These are phyloP conservation scores for Rossbeevera mucosa DNA, from an alignment of 768 basidiomycete species.

Conservation along the genomic window DNA sequence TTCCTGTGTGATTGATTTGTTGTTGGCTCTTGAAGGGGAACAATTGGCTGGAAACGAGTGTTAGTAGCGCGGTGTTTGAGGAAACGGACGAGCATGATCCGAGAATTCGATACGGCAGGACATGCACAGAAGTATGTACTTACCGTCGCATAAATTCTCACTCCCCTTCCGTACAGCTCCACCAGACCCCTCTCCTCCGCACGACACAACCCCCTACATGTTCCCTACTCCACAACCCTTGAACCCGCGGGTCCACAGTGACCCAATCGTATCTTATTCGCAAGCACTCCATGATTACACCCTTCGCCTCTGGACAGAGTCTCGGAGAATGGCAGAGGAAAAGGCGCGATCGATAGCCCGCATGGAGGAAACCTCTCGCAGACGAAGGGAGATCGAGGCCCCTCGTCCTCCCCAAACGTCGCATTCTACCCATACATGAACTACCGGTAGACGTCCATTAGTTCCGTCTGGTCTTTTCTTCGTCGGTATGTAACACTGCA, in stretches of 20 bases:
- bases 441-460: conserved; percentile 2
- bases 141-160: conserved; percentile 26
- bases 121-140: conserved; percentile 11
- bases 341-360: conserved; percentile 32
- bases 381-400: conserved; percentile 20
- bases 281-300: conserved; percentile 66
- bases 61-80: neutral
- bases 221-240: conserved; percentile 10
- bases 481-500: conserved; percentile 14
- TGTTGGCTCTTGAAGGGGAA: neutral
- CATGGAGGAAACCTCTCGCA: conserved; percentile 25
- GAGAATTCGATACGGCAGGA: conserved; percentile 7
- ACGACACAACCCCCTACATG: conserved; percentile 20
- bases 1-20: neutral
- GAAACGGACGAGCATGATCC: conserved; percentile 24
- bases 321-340: conserved; percentile 55
- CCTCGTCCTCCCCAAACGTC: conserved; percentile 3
- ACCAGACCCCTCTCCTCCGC: conserved; percentile 8
- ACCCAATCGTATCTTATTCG: conserved; percentile 52
- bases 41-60: neutral
- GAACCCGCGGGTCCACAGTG: conserved; percentile 8
- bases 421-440: conserved; percentile 13
- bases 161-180: conserved; percentile 7
- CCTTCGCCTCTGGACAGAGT: conserved; percentile 62
- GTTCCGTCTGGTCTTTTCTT: neutral